Percentiles rank a stretch among this genome's conserved stretches.
Conservation (phyloP, 441 rosid species). For the Hura crepitans region DNA sequence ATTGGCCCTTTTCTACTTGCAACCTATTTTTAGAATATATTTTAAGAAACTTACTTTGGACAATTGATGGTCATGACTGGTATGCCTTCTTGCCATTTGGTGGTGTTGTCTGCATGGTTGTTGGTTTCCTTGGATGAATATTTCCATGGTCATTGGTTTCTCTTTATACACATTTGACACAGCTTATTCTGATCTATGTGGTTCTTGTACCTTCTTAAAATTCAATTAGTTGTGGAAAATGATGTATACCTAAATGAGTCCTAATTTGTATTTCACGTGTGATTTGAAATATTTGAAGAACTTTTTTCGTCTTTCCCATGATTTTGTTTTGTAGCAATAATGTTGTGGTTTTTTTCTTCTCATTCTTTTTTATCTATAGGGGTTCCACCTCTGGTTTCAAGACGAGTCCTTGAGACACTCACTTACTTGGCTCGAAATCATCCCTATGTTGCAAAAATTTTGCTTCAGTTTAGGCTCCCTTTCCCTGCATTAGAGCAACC, state of each 20-base stretch:
- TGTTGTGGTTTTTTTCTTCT: background rate
- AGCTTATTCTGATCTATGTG: background rate
- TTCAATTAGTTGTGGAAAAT: background rate
- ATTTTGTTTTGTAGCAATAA: constrained; percentile 6
- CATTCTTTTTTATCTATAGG: constrained; percentile 41
- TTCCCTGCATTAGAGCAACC: constrained; percentile 40
- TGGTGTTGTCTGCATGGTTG: background rate
- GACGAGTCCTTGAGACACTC: constrained; percentile 86
- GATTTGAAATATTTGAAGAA: background rate
- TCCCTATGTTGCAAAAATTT: constrained; percentile 70
- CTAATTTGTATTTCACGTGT: background rate
- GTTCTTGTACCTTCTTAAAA: background rate
- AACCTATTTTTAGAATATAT: background rate
- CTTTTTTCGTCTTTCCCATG: background rate
- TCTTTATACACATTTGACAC: background rate
- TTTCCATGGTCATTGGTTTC: background rate
- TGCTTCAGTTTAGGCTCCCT: constrained; percentile 70
- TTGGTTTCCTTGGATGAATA: background rate
- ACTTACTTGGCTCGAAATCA: constrained; percentile 89
- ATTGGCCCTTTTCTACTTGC: background rate
- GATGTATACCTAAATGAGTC: background rate
- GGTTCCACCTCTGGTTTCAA: constrained; percentile 89
- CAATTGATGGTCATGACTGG: background rate
- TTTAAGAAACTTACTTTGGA: background rate
- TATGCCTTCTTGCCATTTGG: background rate